A percentile compares a stretch with the other conserved stretches of the same genome.
Evolutionary conservation across 2,329 filamentous ascomycete genomes (phyloP).

Genomic region (Fusarium nelsonii): DNA sequence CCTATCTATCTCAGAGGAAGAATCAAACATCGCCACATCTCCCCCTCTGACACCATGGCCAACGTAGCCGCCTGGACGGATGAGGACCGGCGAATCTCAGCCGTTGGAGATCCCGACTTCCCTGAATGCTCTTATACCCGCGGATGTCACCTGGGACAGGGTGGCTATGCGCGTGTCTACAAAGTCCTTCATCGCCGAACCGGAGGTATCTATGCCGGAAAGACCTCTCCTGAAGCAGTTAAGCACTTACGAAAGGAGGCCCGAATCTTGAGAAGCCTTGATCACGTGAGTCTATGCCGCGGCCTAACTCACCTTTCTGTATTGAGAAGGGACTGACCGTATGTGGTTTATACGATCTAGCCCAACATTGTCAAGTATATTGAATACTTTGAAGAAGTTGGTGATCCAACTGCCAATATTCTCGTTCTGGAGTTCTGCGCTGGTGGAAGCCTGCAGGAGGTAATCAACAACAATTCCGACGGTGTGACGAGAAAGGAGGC

Average conservation of each 20-base stretch:
- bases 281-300: conserved; percentile 44
- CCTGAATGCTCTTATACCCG: conserved; percentile 41
- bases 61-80: conserved; percentile 33
- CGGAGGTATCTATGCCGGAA: conserved; percentile 49
- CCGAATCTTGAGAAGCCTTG: conserved; percentile 33
- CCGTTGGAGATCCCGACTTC: conserved; percentile 22
- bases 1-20: background rate
- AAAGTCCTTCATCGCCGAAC: conserved; percentile 47
- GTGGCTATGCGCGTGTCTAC: conserved; percentile 49
- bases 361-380: conserved; percentile 48
- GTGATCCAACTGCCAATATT: conserved; percentile 33
- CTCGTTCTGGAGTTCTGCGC: conserved; percentile 52
- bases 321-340: background rate
- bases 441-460: conserved; percentile 46
- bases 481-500: conserved; percentile 37
- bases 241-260: conserved; percentile 47
- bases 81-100: conserved; percentile 35
- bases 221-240: conserved; percentile 39
- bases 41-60: conserved; percentile 9
- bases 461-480: conserved; percentile 42
- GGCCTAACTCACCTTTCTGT: background rate
- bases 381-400: conserved; percentile 45
- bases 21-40: background rate
- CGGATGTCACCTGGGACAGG: conserved; percentile 46
- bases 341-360: conserved; percentile 22